Evolutionary conservation across 371 early-diverging fungal genomes (phyloP).

Genomic region (Scutellospora calospora): DNA sequence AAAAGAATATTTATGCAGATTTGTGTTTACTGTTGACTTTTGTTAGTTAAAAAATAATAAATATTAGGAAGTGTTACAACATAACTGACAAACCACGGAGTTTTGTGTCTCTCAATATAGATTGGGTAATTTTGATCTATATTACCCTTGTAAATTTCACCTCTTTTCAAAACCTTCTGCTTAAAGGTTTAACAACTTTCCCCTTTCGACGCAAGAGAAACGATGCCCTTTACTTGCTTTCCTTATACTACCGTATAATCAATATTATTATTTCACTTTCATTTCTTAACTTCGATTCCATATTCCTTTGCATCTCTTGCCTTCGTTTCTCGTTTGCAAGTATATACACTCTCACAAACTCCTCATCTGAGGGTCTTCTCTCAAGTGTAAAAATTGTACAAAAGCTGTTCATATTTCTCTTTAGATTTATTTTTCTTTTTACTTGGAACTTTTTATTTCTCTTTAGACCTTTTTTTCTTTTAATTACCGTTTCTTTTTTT

Average conservation of each 20-base stretch:
- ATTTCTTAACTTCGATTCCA: neutral
- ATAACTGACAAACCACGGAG: too few relatives aligned
- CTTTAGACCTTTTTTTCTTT: neutral
- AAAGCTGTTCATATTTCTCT: slow-evolving; percentile 43
- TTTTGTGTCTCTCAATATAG: neutral
- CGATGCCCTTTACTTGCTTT: slow-evolving; percentile 41
- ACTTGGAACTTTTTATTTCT: slow-evolving; percentile 14
- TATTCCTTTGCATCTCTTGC: neutral
- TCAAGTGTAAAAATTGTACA: slow-evolving; percentile 46
- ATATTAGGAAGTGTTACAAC: too few relatives aligned
- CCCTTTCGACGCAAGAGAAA: slow-evolving; percentile 36
- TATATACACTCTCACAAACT: slow-evolving; percentile 2
- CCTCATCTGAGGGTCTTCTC: slow-evolving; percentile 17
- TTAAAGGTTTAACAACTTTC: slow-evolving; percentile 13
- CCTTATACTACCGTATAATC: slow-evolving; percentile 25
- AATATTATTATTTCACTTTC: neutral
- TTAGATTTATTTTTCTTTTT: slow-evolving; percentile 37
- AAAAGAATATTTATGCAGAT: too few relatives aligned
- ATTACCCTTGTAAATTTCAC: slow-evolving; percentile 35
- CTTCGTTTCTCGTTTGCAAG: slow-evolving; percentile 18
- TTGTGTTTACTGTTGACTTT: too few relatives aligned
- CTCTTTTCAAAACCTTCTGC: slow-evolving; percentile 19
- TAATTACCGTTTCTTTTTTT: neutral
- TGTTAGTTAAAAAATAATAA: too few relatives aligned
- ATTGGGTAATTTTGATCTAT: slow-evolving; percentile 38